Evolutionary conservation across 495 filamentous ascomycete genomes (phyloP).

Genomic region (Delitschia confertaspora): DNA sequence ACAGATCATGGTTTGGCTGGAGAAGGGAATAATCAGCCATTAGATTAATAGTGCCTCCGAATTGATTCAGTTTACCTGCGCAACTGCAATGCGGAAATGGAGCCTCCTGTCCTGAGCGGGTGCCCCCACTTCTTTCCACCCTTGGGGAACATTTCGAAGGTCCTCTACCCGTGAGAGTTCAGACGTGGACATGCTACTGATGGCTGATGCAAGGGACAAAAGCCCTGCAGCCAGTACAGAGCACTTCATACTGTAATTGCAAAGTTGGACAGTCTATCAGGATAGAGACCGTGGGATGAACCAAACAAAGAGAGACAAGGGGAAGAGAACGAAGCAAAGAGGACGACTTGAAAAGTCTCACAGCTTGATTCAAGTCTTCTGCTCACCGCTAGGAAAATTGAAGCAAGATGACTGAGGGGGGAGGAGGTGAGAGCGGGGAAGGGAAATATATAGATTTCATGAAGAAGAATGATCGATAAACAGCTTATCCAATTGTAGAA

Average conservation of each 20-base stretch:
- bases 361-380: too few species aligned
- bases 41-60: not conserved
- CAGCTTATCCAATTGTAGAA: conserved; percentile 1
- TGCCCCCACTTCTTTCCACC: conserved; percentile 29
- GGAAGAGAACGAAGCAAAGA: not conserved
- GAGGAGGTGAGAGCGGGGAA: not conserved
- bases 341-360: not conserved
- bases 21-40: not conserved
- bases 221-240: conserved; percentile 21
- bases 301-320: not conserved
- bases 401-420: not conserved
- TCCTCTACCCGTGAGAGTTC: conserved; percentile 16
- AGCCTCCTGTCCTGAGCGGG: conserved; percentile 23
- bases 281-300: too few species aligned
- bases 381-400: not conserved
- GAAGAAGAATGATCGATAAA: conserved; percentile 2
- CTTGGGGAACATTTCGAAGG: conserved; percentile 27
- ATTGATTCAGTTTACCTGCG: conserved; percentile 21
- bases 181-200: conserved; percentile 9
- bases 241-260: conserved; percentile 8
- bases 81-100: conserved; percentile 33
- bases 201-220: conserved; percentile 15
- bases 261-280: not conserved
- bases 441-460: conserved; percentile 15
- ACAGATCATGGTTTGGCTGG: conserved; percentile 43